Conservation (phyloP, 1,139 yeast genomes). For the Suhomyces kunorum region DNA sequence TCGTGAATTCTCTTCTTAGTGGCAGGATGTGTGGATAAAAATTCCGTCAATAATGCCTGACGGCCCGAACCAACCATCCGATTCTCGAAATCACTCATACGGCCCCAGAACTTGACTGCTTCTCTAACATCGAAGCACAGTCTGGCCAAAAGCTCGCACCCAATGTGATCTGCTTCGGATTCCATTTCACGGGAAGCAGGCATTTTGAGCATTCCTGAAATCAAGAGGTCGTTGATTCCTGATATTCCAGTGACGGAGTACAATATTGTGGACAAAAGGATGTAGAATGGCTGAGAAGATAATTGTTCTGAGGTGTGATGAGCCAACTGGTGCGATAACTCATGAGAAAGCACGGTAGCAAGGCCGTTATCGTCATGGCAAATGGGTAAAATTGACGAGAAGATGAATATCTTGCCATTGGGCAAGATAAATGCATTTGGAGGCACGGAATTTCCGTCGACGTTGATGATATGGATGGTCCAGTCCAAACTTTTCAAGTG, state of each 20-base stretch:
- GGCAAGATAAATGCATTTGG: constrained; percentile 97
- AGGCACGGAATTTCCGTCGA: constrained; percentile 58
- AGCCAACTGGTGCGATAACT: constrained; percentile 90
- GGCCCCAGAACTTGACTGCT: constrained; percentile 75
- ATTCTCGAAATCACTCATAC: constrained; percentile 69
- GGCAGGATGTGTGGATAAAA: constrained; percentile 91
- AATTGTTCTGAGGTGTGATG: constrained; percentile 86
- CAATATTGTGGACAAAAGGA: constrained; percentile 50
- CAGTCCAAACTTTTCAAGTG: constrained; percentile 56
- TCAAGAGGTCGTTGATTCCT: constrained; percentile 52
- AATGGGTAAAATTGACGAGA: constrained; percentile 74
- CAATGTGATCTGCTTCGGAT: constrained; percentile 93
- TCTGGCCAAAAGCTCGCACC: constrained; percentile 84
- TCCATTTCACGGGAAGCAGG: constrained; percentile 94
- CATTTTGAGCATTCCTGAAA: constrained; percentile 63
- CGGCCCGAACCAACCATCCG: constrained; percentile 28
- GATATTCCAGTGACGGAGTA: constrained; percentile 35
- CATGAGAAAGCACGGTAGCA: constrained; percentile 93
- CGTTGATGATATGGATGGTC: constrained; percentile 78
- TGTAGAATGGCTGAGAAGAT: constrained; percentile 57
- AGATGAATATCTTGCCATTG: constrained; percentile 92
- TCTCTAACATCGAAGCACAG: constrained; percentile 82
- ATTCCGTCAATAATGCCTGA: constrained; percentile 43
- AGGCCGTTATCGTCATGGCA: constrained; percentile 84
- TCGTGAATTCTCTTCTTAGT: constrained; percentile 68